Percentiles rank a stretch among this genome's conserved stretches.
Conservation (phyloP, 345 rosid species). For the Capsella bursapastoris region DNA sequence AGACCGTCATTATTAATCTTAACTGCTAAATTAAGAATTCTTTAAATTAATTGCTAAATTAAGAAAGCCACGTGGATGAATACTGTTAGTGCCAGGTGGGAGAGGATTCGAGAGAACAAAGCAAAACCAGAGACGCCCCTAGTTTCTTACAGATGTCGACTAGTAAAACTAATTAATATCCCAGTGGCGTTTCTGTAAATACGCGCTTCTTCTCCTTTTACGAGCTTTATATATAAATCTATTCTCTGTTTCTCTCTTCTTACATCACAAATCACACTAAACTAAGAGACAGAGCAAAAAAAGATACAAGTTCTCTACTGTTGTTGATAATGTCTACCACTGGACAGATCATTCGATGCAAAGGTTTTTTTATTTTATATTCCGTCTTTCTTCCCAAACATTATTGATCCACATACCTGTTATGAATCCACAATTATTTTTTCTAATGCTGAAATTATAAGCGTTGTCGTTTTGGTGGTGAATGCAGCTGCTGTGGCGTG, state of each 20-base stretch:
- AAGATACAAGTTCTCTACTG: conserved; percentile 5
- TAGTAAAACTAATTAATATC: not conserved
- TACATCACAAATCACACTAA: conserved; percentile 26
- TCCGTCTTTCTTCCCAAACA: no score
- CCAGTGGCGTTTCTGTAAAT: conserved; percentile 19
- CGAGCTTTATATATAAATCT: conserved; percentile 8
- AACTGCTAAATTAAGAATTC: not conserved
- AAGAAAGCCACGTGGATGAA: conserved; percentile 26
- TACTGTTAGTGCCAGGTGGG: conserved; percentile 7
- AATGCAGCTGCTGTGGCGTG: conserved; percentile 81
- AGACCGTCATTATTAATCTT: not conserved
- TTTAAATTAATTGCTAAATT: not conserved
- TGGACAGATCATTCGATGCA: conserved; percentile 76
- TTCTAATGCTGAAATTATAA: not conserved
- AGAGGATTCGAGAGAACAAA: not conserved
- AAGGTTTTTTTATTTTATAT: conserved; percentile 45
- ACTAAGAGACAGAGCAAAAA: not conserved
- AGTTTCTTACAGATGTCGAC: conserved; percentile 9
- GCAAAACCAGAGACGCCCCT: conserved; percentile 42
- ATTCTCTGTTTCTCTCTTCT: conserved; percentile 9
- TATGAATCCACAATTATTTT: not conserved
- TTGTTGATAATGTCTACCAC: conserved; percentile 47
- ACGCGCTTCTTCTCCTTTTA: not conserved
- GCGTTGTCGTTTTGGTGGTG: conserved; percentile 25
- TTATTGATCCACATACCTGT: no score